Base-by-base conservation (phyloP, 345 rosid species). In the Salix brachista region DNA sequence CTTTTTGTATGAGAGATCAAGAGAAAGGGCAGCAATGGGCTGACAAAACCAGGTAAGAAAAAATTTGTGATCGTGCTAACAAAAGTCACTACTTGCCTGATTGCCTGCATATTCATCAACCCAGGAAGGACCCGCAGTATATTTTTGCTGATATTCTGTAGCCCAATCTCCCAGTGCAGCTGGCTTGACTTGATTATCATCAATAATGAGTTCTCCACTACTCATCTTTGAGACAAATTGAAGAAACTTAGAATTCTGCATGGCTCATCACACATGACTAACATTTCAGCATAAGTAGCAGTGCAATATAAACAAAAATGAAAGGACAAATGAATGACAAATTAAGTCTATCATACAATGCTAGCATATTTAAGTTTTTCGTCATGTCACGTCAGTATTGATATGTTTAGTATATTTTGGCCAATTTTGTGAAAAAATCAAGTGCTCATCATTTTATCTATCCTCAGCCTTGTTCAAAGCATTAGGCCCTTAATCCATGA, bases 161-260 rank as follows among this genome's bases (percentile, higher is more conserved):
- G 97, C 92, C 99, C 98, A 96, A 75, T 90, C 92, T 77, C 93
- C 90, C 19, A 62, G 32, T 30, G 83, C 58, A 21, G 84, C 90
- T 68, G 94, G 88, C 85, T 92, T 94, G 77, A 96, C 92, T 89
- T 90, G 91, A 87, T 94, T 94, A 78, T 96, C 98, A 80, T 96
- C 94, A 52, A 96, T 85, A 72, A 96, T 92, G 78, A 96, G 98
- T 86, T 96, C 97, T 67, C 98, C 98, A 0, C 96, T 97, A 83
- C 99, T 96, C 99, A 96, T 96, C 87, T 96, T 96, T 36, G 99
- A 96, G 80, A 96, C 90, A 85, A 96, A 96, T 75, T 94, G 99
- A 76, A 94, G 98, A 88, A 96, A 94, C 84, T 88, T 94, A 65
- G 99, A 96, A 87, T 96, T 96, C 99, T 96, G 92, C 85, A 89